Conservation (phyloP, 176 grass and related monocot species). For the Triticum dicoccoides region DNA sequence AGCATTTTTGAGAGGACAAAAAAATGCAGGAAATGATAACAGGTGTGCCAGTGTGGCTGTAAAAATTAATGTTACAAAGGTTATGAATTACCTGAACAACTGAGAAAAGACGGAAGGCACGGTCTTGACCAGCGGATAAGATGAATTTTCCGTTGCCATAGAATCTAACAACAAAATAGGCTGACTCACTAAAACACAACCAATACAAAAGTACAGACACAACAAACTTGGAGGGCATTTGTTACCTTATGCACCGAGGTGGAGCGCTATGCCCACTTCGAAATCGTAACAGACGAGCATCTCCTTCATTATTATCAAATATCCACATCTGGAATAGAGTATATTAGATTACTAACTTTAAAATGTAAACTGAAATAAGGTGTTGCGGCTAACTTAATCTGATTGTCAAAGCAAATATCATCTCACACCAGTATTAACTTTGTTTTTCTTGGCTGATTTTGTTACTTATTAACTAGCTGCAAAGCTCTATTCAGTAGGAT, state of each 20-base stretch:
- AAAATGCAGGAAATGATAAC: neutral
- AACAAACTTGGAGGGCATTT: neutral
- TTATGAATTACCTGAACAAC: slow-evolving; percentile 71
- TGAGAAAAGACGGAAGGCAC: slow-evolving; percentile 97
- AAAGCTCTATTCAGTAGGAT: neutral
- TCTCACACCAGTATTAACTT: neutral
- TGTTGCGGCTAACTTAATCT: neutral
- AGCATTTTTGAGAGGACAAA: neutral
- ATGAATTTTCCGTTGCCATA: slow-evolving; percentile 91
- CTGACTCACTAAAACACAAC: slow-evolving; percentile 21
- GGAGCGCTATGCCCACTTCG: slow-evolving; percentile 96
- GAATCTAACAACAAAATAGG: slow-evolving; percentile 54
- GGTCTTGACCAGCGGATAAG: slow-evolving; percentile 94
- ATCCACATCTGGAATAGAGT: slow-evolving; percentile 84
- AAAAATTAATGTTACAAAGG: slow-evolving; percentile 18
- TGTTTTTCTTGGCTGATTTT: neutral
- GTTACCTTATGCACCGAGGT: slow-evolving; percentile 86
- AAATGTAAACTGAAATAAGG: neutral
- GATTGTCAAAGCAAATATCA: neutral
- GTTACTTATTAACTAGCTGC: neutral
- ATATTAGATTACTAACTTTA: slow-evolving; percentile 16
- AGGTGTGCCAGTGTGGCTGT: neutral
- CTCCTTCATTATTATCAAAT: slow-evolving; percentile 88
- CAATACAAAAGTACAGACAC: slow-evolving; percentile 3
- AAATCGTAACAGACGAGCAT: slow-evolving; percentile 91